These are phyloP conservation scores for Penicillium coffeae DNA, from an alignment of 495 filamentous ascomycete genomes.

Conservation along the genomic window DNA sequence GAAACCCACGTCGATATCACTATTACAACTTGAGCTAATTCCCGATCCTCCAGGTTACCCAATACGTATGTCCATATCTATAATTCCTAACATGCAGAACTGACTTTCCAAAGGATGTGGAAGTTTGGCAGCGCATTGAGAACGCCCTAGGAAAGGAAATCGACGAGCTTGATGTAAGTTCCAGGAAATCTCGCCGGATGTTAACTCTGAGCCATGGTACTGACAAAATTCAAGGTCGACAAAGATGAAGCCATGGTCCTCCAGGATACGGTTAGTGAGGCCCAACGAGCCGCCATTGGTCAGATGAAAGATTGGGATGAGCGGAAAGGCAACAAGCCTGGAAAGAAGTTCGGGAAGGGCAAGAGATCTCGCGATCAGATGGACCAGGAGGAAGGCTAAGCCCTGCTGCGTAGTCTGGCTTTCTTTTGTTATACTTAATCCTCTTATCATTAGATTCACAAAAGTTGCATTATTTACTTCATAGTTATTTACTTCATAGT, in stretches of 20 bases:
- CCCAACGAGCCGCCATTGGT: conserved; percentile 73
- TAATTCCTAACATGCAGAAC: too few relatives aligned
- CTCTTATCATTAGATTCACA: too few relatives aligned
- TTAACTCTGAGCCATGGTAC: background rate
- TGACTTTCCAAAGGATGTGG: conserved; percentile 77
- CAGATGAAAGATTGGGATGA: conserved; percentile 84
- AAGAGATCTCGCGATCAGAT: conserved; percentile 70
- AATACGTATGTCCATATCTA: background rate
- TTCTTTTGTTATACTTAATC: too few relatives aligned
- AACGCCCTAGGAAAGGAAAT: conserved; percentile 73
- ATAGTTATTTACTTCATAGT: too few relatives aligned
- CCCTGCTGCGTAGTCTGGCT: too few relatives aligned
- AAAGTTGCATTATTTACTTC: too few relatives aligned
- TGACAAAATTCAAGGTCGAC: conserved; percentile 14
- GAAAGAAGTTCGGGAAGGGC: conserved; percentile 55
- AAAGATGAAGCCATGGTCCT: conserved; percentile 90
- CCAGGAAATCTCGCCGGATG: too few relatives aligned
- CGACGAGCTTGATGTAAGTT: conserved; percentile 54
- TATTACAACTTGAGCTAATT: too few relatives aligned
- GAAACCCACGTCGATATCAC: background rate
- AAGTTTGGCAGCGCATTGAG: conserved; percentile 83
- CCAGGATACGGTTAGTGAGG: conserved; percentile 72
- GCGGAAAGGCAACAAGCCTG: conserved; percentile 60
- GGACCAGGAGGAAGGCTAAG: conserved; percentile 72
- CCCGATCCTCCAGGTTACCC: background rate